These are phyloP conservation scores for Taiozyma sp. DNA, from an alignment of 1,139 yeast species.

Conservation along the genomic window DNA sequence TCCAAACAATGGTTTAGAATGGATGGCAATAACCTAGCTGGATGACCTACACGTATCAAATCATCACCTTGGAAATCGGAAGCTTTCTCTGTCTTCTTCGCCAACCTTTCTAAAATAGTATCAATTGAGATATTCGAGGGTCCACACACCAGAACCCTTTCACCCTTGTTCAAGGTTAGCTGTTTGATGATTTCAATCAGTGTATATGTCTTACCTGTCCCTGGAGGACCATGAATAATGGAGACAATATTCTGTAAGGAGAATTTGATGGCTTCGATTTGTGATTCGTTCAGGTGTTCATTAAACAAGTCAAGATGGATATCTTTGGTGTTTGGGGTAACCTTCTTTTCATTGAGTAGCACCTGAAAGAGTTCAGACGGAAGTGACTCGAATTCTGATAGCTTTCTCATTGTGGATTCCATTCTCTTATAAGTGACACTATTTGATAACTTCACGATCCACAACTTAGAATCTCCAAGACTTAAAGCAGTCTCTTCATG, in stretches of 20 bases:
- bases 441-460: constrained; percentile 66
- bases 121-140: constrained; percentile 96
- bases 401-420: constrained; percentile 71
- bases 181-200: constrained; percentile 82
- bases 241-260: constrained; percentile 46
- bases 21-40: constrained; percentile 69
- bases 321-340: constrained; percentile 16
- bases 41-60: constrained; percentile 85
- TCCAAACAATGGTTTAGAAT: constrained; percentile 77
- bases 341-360: constrained; percentile 39
- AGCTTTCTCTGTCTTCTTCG: constrained; percentile 29
- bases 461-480: constrained; percentile 45
- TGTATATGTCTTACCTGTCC: constrained; percentile 83
- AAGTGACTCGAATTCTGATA: constrained; percentile 37
- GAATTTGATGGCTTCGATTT: constrained; percentile 57
- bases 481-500: constrained; percentile 40
- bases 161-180: constrained; percentile 46
- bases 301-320: constrained; percentile 40
- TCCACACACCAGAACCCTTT: constrained; percentile 84
- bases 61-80: constrained; percentile 35
- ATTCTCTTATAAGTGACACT: constrained; percentile 72
- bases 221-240: constrained; percentile 75
- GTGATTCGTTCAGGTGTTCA: constrained; percentile 60
- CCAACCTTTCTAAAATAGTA: constrained; percentile 75
- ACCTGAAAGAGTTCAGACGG: constrained; percentile 36